These are phyloP conservation scores for Tieghemostelium lacteum DNA, from an alignment of 78 protist genomes.

Conservation along the genomic window DNA sequence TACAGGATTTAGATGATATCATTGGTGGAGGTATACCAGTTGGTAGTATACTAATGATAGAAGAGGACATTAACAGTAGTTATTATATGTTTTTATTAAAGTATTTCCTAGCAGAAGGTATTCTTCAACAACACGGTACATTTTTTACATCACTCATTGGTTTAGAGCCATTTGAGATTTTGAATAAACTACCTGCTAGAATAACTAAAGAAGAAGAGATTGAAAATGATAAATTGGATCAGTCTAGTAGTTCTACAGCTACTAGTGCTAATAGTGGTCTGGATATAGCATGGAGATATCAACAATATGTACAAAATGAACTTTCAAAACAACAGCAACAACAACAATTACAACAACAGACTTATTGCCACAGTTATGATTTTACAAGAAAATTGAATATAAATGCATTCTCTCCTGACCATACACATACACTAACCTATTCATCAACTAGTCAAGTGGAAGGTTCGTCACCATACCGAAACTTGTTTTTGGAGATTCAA, in stretches of 20 bases:
- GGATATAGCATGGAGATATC: conserved; percentile 74
- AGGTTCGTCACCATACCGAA: conserved; percentile 59
- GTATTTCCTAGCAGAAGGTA: conserved; percentile 81
- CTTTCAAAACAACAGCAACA: background rate
- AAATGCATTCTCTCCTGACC: conserved; percentile 48
- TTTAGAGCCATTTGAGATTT: conserved; percentile 61
- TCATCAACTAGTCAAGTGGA: background rate
- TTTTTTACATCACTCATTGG: conserved; percentile 64
- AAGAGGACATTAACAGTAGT: conserved; percentile 76
- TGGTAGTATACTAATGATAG: conserved; percentile 80
- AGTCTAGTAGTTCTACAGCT: background rate
- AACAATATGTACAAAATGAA: conserved; percentile 39
- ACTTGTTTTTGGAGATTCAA: conserved; percentile 44
- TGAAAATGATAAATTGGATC: conserved; percentile 53
- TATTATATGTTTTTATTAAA: conserved; percentile 73
- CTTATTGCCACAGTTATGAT: conserved; percentile 65
- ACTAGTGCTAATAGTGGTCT: conserved; percentile 3
- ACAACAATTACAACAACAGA: background rate
- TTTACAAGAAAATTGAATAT: conserved; percentile 69
- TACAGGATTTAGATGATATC: conserved; percentile 73
- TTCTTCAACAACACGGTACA: conserved; percentile 62
- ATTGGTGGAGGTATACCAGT: conserved; percentile 83
- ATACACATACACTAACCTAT: conserved; percentile 22
- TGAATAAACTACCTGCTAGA: conserved; percentile 67
- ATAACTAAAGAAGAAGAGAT: conserved; percentile 40